Evolutionary conservation across 2,329 filamentous ascomycete species (phyloP), one percentile per base, ranked within the genome.

Genomic region (Arthrobotrys conoides): DNA sequence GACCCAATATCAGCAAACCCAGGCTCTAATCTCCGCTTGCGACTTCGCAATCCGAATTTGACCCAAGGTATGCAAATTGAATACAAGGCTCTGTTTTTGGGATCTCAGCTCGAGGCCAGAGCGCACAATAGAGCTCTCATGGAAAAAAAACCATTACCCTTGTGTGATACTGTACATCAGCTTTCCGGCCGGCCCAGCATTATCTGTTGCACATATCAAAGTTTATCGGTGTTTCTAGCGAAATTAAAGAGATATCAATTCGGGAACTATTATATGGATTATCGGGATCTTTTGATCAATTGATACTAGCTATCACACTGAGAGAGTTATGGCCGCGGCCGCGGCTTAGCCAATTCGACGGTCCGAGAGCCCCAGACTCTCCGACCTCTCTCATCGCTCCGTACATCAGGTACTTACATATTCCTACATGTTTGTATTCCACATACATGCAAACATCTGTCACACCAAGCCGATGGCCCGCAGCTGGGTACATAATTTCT

Each of bases 381-480:
- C 18, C n/a, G 53, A 16, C 30, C 53, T 61, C 27, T 55, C 55
- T 61, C 33, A 61, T 61, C 36, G 57, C 36, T 61, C 27, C 27
- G 27, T 3, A 30, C 27, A 30, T 30, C 27, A 30, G 6, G 27
- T 3, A 14, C 33, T 20, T 22, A 9, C 36, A 38, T 38, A 38
- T 14, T 38, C 41, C 4, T 46, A 9, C 41, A 46, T 46, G 41
- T 18, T 46, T 46, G 41, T 57, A 57, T 57, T 36, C 53, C 24
- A 18, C 20, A 38, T 38, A 59, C 10, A 38, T 59, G 24, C 51
- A 55, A 12, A 27, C 24, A 33, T 38, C 33, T 61, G 36, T 61
- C 57, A 61, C 57, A 61, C 36, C 53, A 59, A 41, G 53, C 33
- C 36, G 57, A 61, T 33, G 57, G 57, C 57, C 57, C 57, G 44